Base-by-base conservation (phyloP, 257 asterid genomes). In the Ilex aquifolium region DNA sequence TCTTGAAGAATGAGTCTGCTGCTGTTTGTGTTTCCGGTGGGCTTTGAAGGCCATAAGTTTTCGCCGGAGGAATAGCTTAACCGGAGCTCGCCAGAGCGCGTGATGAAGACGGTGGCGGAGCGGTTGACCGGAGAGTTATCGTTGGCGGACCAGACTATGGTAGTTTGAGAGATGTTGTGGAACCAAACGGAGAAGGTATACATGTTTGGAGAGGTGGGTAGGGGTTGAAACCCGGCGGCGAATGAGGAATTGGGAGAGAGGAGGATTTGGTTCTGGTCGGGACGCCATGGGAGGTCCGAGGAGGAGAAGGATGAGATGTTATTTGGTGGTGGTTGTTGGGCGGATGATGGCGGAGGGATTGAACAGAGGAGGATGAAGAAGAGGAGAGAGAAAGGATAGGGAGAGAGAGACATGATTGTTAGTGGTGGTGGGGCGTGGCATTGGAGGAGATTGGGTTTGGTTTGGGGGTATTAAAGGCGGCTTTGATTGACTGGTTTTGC, bases 141-240 rank as follows among this genome's bases (percentile, higher is more conserved):
- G 59, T 70, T 74, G 57, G 88, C 86, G 1, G 91, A 81, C 95
- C 95, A 88, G 30, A 88, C 80, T 63, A 77, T 67, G 66, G 61
- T 66, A 63, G 10, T 17, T 13, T 77, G 57, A 39, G 85, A 60
- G 61, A 74, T 7, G 66, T 72, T 74, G 73, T 56, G 56, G 76
- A 72, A 88, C 94, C 94, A 88, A 10, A 88, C 67, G 32, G 87
- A 85, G 78, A 88, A 88, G 13, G 77, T 81, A 78, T 65, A 85
- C 60, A 76, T 83, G 48, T 52, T n/a, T 15, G 68, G 66, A 30
- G 81, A 72, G 39, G 27, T 30, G 16, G 63, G 73, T 31, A 60
- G 16, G 39, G 70, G 73, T 59, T 55, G 76, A 57, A 78, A 78
- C 3, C 87, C 87, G 59, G 87, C 87, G 59, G 87, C 67, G 65